Evolutionary conservation across 1,284 basidiomycete species (phyloP), one percentile per base, ranked within the genome.

Genomic region (Austroboletus niveus): DNA sequence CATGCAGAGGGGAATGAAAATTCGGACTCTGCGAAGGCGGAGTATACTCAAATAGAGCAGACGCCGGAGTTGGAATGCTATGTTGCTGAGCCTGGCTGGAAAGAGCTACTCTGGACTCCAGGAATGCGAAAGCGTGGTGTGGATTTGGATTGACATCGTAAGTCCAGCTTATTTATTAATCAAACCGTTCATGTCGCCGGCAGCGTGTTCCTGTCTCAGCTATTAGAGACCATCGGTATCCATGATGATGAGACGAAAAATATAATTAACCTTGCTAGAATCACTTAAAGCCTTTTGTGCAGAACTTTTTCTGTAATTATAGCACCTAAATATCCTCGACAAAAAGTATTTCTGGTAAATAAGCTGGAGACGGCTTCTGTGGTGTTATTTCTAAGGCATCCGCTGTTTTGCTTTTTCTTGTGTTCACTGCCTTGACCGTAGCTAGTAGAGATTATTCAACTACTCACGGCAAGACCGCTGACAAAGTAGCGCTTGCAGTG

Each of bases 211-310:
- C 36, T 38, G 14, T 38, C 36, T 5, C 36, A 10, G 15, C 5
- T 38, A 3, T n/a, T 38, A 5, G 58, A 62, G 20, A 58, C 8
- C 8, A 61, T 62, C 14, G 60, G 60, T 0, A 50, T 62, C 30
- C 53, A 53, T 36, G 56, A 61, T 38, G 42, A 65, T 32, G 39
- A 31, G 20, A 65, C 53, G 2, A 65, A 65, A 34, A 52, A 61
- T 8, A 42, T 48, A 15, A 35, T 63, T 24, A 65, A 49, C 7
- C 14, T 61, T 14, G 32, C 44, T 15, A 60, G 17, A 12, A 17
- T 5, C 32, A 43, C 30, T 9, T 65, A 61, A 63, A 30, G 47
- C 17, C 17, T 57, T 4, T 11, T 57, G 5, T 60, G 42, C 11
- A 30, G 30, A 30, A 35, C 15, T 11, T 4, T 46, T 9, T 1